Evolutionary conservation across 306 rosid genomes (phyloP), one percentile per base, ranked within the genome.

Genomic region (Ochetophila trinervis): DNA sequence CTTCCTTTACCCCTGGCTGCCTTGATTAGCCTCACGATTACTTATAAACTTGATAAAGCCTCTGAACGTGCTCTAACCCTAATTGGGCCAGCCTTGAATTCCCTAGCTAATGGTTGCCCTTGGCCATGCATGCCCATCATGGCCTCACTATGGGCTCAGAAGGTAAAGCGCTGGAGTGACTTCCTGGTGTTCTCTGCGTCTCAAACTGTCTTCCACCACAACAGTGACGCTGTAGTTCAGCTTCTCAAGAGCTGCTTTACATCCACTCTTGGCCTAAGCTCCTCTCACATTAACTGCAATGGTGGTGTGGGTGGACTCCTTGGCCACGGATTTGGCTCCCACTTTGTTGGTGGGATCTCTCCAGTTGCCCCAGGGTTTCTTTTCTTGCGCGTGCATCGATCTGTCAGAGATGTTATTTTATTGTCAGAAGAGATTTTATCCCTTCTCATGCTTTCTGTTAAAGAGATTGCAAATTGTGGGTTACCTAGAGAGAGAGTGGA

Each of bases 1-100:
- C 93, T 93, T 81, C 98, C 97, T 79, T 76, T 93, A 82, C 98
- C 98, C 49, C 84, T 93, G 86, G 98, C 98, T 62, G 98, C 91
- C 70, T 69, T 93, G 40, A 53, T 84, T 45, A 89, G 96, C 80
- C 83, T 93, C 72, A 82, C 98, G 35, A 82, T 93, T 63, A 93
- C 96, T 21, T 89, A 85, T 64, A 89, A 84, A 81, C 87, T 93
- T 48, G 94, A 93, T 67, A 85, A 81, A 81, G 71, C 84, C 63
- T 71, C 83, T 45, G 91, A 80, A 69, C 90, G 91, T 30, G 69
- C 65, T 53, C 91, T 93, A 17, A 65, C 70, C 45, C 73, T 89
- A 66, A 78, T 93, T 65, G 88, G 76, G 53, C 97, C 98, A 23
- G 88, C 93, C 42, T 63, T 87, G 67, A 67, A 4, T 67, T 76